Evolutionary conservation across 2,329 filamentous ascomycete species (phyloP).

Genomic region (Ophiostoma sp.): DNA sequence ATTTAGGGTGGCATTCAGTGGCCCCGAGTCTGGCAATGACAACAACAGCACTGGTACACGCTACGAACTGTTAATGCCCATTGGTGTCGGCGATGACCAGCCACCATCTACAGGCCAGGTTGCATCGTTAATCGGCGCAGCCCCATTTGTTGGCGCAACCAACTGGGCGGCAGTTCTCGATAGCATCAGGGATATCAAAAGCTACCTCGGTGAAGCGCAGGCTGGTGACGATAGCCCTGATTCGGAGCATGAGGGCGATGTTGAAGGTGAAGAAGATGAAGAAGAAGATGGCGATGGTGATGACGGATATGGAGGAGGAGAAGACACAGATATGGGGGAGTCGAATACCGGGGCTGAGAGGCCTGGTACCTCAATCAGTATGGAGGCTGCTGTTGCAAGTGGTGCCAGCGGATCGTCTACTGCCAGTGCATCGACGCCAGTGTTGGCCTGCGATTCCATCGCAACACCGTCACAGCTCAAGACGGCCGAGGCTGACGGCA

Average conservation of each 20-base stretch:
- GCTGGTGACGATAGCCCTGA: background rate
- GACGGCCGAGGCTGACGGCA: conserved; percentile 33
- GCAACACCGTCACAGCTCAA: conserved; percentile 2
- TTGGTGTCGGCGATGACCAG: background rate
- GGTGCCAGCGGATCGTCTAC: background rate
- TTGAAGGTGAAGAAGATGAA: conserved; percentile 14
- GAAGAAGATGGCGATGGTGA: background rate
- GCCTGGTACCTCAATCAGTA: background rate
- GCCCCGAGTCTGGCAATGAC: background rate
- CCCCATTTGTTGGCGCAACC: conserved; percentile 37
- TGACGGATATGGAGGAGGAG: conserved; percentile 4
- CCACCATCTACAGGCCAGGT: conserved; percentile 5
- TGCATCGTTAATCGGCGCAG: conserved; percentile 20
- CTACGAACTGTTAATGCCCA: conserved; percentile 1
- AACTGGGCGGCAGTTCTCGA: conserved; percentile 42
- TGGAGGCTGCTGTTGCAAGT: background rate
- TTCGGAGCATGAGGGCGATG: conserved; percentile 15
- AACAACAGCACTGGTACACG: background rate
- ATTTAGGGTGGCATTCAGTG: background rate
- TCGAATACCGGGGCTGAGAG: background rate
- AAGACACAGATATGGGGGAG: background rate
- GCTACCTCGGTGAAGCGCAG: conserved; percentile 31
- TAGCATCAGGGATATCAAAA: conserved; percentile 41
- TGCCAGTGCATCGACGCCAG: background rate
- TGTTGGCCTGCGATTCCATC: background rate